A percentile compares a stretch with the other conserved stretches of the same genome.
Evolutionary conservation across 805 yeast genomes (phyloP).

Genomic region (Kregervanrija pseudodelftensis): DNA sequence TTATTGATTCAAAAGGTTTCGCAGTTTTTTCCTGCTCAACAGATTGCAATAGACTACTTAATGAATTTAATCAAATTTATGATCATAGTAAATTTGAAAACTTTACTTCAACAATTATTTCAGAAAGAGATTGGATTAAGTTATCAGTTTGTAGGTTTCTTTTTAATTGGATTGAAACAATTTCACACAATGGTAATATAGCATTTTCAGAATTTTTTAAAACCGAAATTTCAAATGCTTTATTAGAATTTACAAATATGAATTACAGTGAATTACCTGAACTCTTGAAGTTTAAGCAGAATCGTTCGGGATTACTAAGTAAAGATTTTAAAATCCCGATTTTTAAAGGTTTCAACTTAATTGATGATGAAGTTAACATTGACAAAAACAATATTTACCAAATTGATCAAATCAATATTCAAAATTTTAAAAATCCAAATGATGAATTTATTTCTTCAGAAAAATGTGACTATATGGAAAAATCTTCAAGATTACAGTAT

Average conservation of each 20-base stretch:
- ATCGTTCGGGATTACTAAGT: slow-evolving; percentile 28
- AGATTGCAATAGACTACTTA: slow-evolving; percentile 10
- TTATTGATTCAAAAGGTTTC: slow-evolving; percentile 46
- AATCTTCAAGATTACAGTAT: slow-evolving; percentile 46
- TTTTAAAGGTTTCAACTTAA: slow-evolving; percentile 17
- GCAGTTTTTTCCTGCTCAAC: slow-evolving; percentile 33
- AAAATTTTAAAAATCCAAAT: neutral
- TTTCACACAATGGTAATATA: slow-evolving; percentile 31
- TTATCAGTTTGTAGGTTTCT: slow-evolving; percentile 39
- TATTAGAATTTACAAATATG: slow-evolving; percentile 30
- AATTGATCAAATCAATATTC: neutral
- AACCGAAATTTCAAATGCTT: slow-evolving; percentile 34
- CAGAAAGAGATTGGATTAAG: slow-evolving; percentile 43
- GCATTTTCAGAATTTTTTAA: slow-evolving; percentile 34
- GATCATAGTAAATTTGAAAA: slow-evolving; percentile 36
- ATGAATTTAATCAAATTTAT: too few relatives aligned
- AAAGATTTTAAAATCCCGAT: slow-evolving; percentile 29
- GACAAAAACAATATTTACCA: neutral
- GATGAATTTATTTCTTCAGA: neutral
- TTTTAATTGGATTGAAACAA: slow-evolving; percentile 44
- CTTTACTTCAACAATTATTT: slow-evolving; percentile 47
- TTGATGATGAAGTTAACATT: slow-evolving; percentile 1
- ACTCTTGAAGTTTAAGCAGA: neutral
- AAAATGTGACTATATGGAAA: slow-evolving; percentile 1
- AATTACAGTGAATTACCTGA: neutral